Percentiles rank a stretch among this genome's conserved stretches.
These are phyloP conservation scores for Pythium coloratum DNA, from an alignment of 352 stramenopile species.

Conservation along the genomic window DNA sequence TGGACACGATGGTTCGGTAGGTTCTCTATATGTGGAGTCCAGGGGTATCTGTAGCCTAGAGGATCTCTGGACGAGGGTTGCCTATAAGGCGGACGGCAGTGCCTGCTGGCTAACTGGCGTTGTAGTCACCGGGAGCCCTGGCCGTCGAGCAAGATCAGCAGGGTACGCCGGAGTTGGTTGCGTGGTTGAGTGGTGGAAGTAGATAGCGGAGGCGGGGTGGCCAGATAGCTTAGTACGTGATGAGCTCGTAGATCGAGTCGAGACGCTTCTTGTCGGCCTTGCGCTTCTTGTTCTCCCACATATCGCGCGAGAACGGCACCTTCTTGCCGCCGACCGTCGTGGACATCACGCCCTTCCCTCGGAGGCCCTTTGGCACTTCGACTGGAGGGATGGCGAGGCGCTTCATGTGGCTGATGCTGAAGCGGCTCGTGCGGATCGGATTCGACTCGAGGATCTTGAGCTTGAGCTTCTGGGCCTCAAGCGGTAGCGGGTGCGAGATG, in stretches of 20 bases:
- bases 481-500: slow-evolving; percentile 34
- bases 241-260: slow-evolving; percentile 32
- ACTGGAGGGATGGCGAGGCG: slow-evolving; percentile 59
- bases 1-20: slow-evolving; percentile 1
- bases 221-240: slow-evolving; percentile 22
- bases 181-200: neutral
- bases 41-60: neutral
- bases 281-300: slow-evolving; percentile 69
- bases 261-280: slow-evolving; percentile 31
- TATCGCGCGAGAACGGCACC: slow-evolving; percentile 61
- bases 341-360: slow-evolving; percentile 37
- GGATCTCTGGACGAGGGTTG: slow-evolving; percentile 4
- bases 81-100: slow-evolving; percentile 2
- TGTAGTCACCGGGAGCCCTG: neutral
- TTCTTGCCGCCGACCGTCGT: slow-evolving; percentile 56
- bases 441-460: slow-evolving; percentile 49
- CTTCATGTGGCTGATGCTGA: slow-evolving; percentile 63
- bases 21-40: neutral
- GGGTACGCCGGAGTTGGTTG: neutral
- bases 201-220: neutral
- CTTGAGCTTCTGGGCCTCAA: slow-evolving; percentile 58
- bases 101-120: neutral
- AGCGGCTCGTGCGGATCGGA: slow-evolving; percentile 45
- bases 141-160: neutral
- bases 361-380: slow-evolving; percentile 51